Percentiles rank a stretch among this genome's conserved stretches.
phyloP scores from a whole-genome alignment of 441 rosid species.

The Caryocar brasiliense region DNA sequence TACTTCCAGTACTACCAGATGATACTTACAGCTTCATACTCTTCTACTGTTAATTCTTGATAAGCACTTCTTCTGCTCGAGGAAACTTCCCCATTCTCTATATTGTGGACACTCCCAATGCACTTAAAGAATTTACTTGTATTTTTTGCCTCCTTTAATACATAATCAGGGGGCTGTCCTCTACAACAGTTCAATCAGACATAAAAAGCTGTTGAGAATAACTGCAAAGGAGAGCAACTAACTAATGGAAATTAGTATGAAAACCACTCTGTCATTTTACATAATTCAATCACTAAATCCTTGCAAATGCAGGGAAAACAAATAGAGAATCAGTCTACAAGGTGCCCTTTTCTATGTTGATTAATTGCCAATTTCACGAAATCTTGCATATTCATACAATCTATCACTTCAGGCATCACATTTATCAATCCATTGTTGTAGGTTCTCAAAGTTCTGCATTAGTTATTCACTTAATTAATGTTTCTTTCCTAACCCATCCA shows the following conservation, averaged over 20 bases:
- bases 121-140: constrained; percentile 87
- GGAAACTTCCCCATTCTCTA: constrained; percentile 50
- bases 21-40: constrained; percentile 88
- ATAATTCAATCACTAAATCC: neutral
- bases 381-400: too few relatives aligned
- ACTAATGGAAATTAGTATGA: neutral
- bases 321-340: too few relatives aligned
- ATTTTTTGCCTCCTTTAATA: constrained; percentile 87
- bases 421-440: too few relatives aligned
- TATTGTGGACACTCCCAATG: constrained; percentile 63
- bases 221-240: constrained; percentile 3
- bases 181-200: constrained; percentile 41
- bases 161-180: constrained; percentile 91
- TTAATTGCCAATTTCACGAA: too few relatives aligned
- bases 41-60: constrained; percentile 71
- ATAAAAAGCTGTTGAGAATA: constrained; percentile 13
- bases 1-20: constrained; percentile 8
- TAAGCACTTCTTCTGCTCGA: constrained; percentile 59
- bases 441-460: too few relatives aligned
- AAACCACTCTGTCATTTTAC: neutral
- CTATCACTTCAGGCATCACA: too few relatives aligned
- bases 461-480: too few relatives aligned
- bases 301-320: too few relatives aligned
- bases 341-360: too few relatives aligned
- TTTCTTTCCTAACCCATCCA: too few relatives aligned